Base-by-base conservation (phyloP, 345 rosid species). In the Rhodomyrtus tomentosa region DNA sequence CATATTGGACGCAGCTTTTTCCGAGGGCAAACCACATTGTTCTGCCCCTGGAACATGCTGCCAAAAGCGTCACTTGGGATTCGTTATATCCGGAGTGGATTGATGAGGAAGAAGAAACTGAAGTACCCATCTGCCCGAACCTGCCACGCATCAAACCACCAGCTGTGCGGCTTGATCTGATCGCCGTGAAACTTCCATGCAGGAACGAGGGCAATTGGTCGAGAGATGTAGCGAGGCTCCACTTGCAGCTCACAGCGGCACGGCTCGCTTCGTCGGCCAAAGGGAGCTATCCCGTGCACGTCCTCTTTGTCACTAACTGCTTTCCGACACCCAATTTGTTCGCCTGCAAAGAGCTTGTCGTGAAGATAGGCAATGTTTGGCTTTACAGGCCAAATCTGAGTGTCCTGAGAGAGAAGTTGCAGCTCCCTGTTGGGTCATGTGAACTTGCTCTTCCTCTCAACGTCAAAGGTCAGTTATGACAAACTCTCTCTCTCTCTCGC, bases 1-100 rank as follows among this genome's bases (percentile, higher is more conserved):
- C 51, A 56, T 86, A 87, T 10, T 97, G 99, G 99, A 94, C 87
- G 88, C 91, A 91, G 56, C 88, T 91, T 25, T 55, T 91, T 52
- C 88, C 92, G 13, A 92, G 91, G 84, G 90, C 88, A 32, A 90
- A 85, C 52, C 93, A 87, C 74, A 89, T 85, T 56, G 89, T 84
- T 45, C 89, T 95, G 86, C 84, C 88, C 38, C 68, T 95, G 10
- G 91, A 93, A 48, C 68, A 89, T 85, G 91, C 94, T 11, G 90
- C 82, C 2, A 87, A 88, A 59, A 89, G 93, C 50, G 73, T 97
- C 50, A 95, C 99, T 51, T 95, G 98, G 98, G 95, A 94, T 86
- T 86, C 96, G 5, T 87, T 95, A 27, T 97, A 93, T 85, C 98
- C 98, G 1, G 99, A 97, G 90, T 95, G 99, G 98, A 95, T 95